Base-by-base conservation (phyloP, 768 basidiomycete species). In the Phlebiopsis flavidoalba region DNA sequence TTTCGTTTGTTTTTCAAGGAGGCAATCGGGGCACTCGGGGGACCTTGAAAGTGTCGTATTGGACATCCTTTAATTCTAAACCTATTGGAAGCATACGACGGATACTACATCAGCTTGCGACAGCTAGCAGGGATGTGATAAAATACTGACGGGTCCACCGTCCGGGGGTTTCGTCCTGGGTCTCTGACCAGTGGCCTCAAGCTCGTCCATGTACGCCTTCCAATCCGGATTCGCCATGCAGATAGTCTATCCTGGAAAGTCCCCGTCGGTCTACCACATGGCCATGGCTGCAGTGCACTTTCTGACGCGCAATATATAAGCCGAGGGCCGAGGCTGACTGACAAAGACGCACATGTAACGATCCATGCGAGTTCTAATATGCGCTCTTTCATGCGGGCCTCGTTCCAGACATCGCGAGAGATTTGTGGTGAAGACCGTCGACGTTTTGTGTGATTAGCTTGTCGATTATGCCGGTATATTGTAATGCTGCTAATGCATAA, bases 381-480 rank as follows among this genome's bases (percentile, higher is more conserved):
- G 24, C 74, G 70, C 64, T 71, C 56, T 63, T 74, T 53, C 71
- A 74, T 69, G 21, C 65, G 69, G n/a, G 68, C 69, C 56, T 70
- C 74, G 62, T 69, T 73, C 74, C 72, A 75, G 61, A 81, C 78
- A 69, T 74, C 73, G 37, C 59, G 19, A 90, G 73, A 8, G 93
- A 91, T 73, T 91, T 93, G 55, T 86, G 86, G 68, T 98, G 95
- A 6, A 98, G 82, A 1, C 94, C 95, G 68, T 98, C 96, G n/a
- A 98, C 95, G 65, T 91, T 91, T 79, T 88, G 89, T 0, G 96
- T 98, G 63, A 98, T 85, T 35, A 95, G 71, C 26, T 76, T 75
- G 21, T 80, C 73, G 19, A 91, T 77, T 56, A 85, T 72, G 2
- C 80, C 82, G 8, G 88, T 74, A 64, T 91, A 78, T 67, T 92